Base-by-base conservation (phyloP, 73 alveolate genomes). In the Paramecium octaurelia region DNA sequence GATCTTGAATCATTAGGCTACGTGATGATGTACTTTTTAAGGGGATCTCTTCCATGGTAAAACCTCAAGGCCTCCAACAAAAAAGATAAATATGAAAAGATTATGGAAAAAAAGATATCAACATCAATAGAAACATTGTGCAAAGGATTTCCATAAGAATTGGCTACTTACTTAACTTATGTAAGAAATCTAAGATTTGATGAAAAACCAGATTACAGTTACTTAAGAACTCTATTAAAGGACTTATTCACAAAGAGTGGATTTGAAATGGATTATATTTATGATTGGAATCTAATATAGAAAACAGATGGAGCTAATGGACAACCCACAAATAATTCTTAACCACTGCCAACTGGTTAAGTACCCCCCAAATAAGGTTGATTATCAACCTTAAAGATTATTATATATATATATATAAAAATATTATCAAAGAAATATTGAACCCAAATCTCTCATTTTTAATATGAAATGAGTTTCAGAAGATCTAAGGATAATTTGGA, bases 1-100 rank as follows among this genome's bases (percentile, higher is more conserved):
- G 99, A 97, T 93, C 96, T 97, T 70, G 99, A 97, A 92, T 94
- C 99, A 5, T 89, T 97, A 9, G 98, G 98, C 8, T 97, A 97
- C 92, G 97, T 97, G 7, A 84, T 97, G 92, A 71, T 97, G 92
- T 97, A 97, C 86, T 94, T 97, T 85, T 85, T 96, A 18, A 93
- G 95, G 93, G 99, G 99, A 14, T 92, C 88, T 76, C 96, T 97
- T 20, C 99, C 99, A 14, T 97, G 99, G 99, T 95, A 97, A 92
- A 98, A 98, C 48, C 88, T 97, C 18, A 92, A 93, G 42, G 98
- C 97, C 2, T 90, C 93, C 77, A 96, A 93, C 43, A 97, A 96
- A 86, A 96, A 96, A 69, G 99, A 97, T 60, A 96, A 96, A 89
- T 95, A 96, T 88, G 95, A 93, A 60, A 85, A 88, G 77, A 97